Evolutionary conservation across 2,329 filamentous ascomycete species (phyloP), one percentile per base, ranked within the genome.

Genomic region (Lojkania enalia): DNA sequence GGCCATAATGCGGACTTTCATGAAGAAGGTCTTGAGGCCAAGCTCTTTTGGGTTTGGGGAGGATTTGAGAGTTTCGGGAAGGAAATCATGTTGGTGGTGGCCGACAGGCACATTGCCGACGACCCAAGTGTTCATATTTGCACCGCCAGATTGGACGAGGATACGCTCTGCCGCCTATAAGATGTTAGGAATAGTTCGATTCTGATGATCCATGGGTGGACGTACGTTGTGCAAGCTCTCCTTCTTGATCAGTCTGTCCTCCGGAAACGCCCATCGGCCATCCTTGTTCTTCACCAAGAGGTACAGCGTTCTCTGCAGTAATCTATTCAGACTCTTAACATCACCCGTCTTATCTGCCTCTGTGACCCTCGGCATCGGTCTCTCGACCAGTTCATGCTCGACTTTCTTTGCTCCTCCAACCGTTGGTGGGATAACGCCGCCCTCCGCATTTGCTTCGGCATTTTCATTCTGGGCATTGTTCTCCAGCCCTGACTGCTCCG

Each of bases 91-190:
- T 55, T 88, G 77, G 63, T 87, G 74, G 73, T 96, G 87, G 19
- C 91, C 92, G 46, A 96, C 81, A 9, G 94, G 94, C 46, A 87
- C 87, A 60, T 90, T 90, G 49, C 90, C 92, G 39, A 99, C 88
- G 58, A 97, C 83, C 91, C 94, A 99, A 43, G 90, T 96, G 77
- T 97, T 97, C 91, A 99, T 97, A 78, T 99, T 95, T 49, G 88
- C 74, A 46, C 94, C 94, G 7, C 86, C 90, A 3, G 89, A 78
- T 60, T 88, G 79, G 40, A 85, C 77, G 18, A 97, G 78, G 42
- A 90, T 84, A 48, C 90, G 82, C 65, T 90, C 82, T 27, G 92
- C 90, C 33, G 88, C 85, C 94, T 99, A 59, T 6, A 39, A 7
- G 23, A 30, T 27, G 44, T 63, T 46, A 64, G 55, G 32, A 14